Evolutionary conservation across 257 asterid species (phyloP), one percentile per base, ranked within the genome.

Genomic region (Dorcoceras hygrometricum): DNA sequence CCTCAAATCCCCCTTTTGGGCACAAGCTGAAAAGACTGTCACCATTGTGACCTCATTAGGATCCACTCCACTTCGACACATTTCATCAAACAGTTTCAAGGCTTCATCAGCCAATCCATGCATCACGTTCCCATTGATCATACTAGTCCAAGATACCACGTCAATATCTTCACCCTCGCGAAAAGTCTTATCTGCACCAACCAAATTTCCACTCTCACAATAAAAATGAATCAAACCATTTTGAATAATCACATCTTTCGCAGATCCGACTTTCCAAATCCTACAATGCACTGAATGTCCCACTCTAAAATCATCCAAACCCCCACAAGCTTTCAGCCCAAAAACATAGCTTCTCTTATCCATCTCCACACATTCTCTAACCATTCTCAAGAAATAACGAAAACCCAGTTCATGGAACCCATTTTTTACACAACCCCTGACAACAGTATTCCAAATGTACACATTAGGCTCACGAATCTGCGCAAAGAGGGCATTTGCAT

Each of bases 111-210:
- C 79, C 89, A 83, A 74, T 26, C 34, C 77, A 48, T 76, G 82
- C 59, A 70, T 83, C 68, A 83, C 86, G 71, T 71, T 72, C 31
- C 95, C 97, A 77, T 80, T 83, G 50, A 90, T 90, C 73, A 90
- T 68, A 26, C 89, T 77, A 70, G 97, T 88, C 97, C 97, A 90
- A 62, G 95, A 79, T 65, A 90, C 84, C 71, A 90, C 97, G 75
- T 90, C 97, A 53, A 67, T 88, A 7, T 53, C 68, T 68, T 53
- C 75, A 80, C 78, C 75, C 75, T 84, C 97, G 55, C 71, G 26
- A 63, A 88, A 90, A 71, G 84, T 77, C 61, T 66, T 77, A 31
- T 58, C 58, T 12, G 90, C 95, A 59, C 70, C 62, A 27, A 48
- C 28, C 26, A 79, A 12, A 23, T 68, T 43, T 60, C 89, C 84